These are phyloP conservation scores for Halophytophthora polymorphica DNA, from an alignment of 352 stramenopile species.

Conservation along the genomic window DNA sequence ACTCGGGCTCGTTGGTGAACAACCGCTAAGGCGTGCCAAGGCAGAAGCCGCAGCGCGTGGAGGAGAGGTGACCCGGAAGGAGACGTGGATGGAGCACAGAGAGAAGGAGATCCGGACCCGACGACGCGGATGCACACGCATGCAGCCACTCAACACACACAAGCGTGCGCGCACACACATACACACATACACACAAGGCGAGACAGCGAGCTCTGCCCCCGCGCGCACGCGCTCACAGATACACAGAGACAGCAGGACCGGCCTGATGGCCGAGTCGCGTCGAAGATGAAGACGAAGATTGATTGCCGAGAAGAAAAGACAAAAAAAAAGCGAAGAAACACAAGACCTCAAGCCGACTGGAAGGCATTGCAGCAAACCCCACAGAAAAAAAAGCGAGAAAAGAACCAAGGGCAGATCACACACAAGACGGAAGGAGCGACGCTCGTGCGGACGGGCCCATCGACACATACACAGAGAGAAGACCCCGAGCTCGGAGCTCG, in stretches of 20 bases:
- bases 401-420: slow-evolving; percentile 2
- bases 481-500: slow-evolving; percentile 13
- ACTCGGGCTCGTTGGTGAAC: slow-evolving; percentile 43
- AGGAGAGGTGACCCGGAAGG: slow-evolving; percentile 16
- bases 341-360: slow-evolving; percentile 16
- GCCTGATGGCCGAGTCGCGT: not conserved
- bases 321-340: slow-evolving; percentile 15
- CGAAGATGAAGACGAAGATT: too few species aligned
- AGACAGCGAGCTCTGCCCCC: not conserved
- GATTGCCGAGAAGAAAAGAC: slow-evolving; percentile 3
- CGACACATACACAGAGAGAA: slow-evolving; percentile 27
- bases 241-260: not conserved
- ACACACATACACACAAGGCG: not conserved
- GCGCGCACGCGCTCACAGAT: slow-evolving; percentile 3
- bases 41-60: not conserved
- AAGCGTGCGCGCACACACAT: too few species aligned
- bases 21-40: slow-evolving; percentile 31
- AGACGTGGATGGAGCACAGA: slow-evolving; percentile 6
- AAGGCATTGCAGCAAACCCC: slow-evolving; percentile 21
- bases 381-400: slow-evolving; percentile 11
- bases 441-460: slow-evolving; percentile 5
- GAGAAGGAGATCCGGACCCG: slow-evolving; percentile 5
- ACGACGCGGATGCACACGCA: slow-evolving; percentile 16
- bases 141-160: too few species aligned
- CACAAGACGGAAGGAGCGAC: slow-evolving; percentile 8